Evolutionary conservation across 192 early-diverging fungal species (phyloP), one percentile per base, ranked within the genome.

Genomic region (Dissophora ornata): DNA sequence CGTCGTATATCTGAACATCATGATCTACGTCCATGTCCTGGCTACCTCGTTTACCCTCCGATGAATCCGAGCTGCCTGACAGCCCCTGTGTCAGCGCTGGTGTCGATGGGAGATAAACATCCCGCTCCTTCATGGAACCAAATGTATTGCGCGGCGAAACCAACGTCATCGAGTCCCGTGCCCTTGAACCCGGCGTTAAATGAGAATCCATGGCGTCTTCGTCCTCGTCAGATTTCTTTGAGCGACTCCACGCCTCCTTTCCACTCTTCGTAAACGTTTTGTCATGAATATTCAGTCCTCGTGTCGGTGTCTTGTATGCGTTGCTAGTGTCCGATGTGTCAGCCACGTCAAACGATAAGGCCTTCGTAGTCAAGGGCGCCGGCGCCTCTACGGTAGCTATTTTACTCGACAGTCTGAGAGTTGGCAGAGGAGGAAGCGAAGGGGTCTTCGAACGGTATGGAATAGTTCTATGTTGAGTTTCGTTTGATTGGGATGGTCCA

Each of bases 91-190:
- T 42, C n/a, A 42, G 46, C 13, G 9, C 45, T 47, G 59, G 47
- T 28, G 49, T 38, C 26, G n/a, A n/a, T n/a, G n/a, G n/a, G 36
- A 26, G 38, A 32, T 33, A 21, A 1, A 41, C 5, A 6, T 52
- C 44, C 7, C 38, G 22, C 2, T 50, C 28, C 45, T 36, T 38
- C 32, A 16, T 50, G 10, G 36, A 38, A 41, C 41, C 42, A 22
- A 56, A 47, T n/a, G 33, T 34, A 13, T n/a, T 12, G 3, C 21
- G n/a, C 0, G 73, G 73, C 16, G 73, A 77, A 15, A 67, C 29
- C 3, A 77, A 33, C 2, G 36, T 47, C 59, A 67, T 77, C 0
- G 73, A 77, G 12, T 77, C 73, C 22, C 73, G 33, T 16, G 73
- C 59, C 26, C 29, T 67, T 7, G 59, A 62, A 9, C 50, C 53